phyloP scores from a whole-genome alignment of 371 early-diverging fungal species.

The Smittium mucronatum region DNA sequence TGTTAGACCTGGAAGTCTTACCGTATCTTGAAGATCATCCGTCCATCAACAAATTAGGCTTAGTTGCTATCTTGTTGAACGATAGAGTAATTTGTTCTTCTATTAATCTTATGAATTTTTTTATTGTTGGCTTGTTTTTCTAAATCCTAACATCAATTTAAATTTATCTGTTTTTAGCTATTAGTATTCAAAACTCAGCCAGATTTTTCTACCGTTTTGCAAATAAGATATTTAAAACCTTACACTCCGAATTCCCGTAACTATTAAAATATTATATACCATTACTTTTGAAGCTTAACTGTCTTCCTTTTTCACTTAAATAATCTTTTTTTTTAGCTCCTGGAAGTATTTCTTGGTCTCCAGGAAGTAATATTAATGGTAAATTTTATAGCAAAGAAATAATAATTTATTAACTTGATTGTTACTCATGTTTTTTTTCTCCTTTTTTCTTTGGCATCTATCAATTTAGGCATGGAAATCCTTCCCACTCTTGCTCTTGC shows the following conservation, averaged over 20 bases:
- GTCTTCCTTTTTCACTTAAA: no score
- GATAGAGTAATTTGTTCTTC: slow-evolving; percentile 25
- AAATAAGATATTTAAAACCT: not conserved
- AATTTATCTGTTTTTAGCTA: no score
- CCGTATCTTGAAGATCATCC: not conserved
- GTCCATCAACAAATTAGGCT: not conserved
- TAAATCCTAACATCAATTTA: no score
- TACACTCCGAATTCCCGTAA: not conserved
- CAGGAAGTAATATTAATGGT: slow-evolving; percentile 13
- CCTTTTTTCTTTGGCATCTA: slow-evolving; percentile 21
- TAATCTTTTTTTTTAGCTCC: no score
- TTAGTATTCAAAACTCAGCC: not conserved
- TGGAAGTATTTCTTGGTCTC: not conserved
- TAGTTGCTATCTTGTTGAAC: slow-evolving; percentile 17
- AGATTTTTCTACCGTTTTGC: not conserved
- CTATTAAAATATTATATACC: no score
- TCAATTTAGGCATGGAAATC: slow-evolving; percentile 18
- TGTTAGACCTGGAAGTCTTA: not conserved
- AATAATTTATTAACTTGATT: no score
- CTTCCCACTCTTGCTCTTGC: slow-evolving; percentile 10
- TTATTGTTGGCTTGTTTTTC: no score
- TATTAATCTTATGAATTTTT: slow-evolving; percentile 17
- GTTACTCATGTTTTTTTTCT: slow-evolving; percentile 20
- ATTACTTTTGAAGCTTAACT: no score
- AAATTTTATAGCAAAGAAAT: no score